Percentiles rank a stretch among this genome's conserved stretches.
Evolutionary conservation across 345 rosid species (phyloP).

Genomic region (Cardamine resedifolia): DNA sequence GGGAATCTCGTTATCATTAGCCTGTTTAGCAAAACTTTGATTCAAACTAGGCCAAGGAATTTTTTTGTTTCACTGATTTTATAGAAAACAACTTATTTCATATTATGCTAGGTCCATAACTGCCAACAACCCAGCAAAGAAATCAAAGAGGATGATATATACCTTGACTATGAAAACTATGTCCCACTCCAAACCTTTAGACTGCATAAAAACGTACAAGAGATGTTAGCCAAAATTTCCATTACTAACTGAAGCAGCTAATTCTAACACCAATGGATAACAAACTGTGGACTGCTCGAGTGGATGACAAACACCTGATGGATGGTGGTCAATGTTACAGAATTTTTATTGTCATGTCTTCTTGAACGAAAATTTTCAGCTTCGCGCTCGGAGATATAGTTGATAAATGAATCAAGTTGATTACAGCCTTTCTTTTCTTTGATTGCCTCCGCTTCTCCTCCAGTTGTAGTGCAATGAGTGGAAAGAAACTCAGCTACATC

Average conservation of each 20-base stretch:
- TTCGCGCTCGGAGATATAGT: conserved; percentile 63
- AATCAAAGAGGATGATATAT: conserved; percentile 28
- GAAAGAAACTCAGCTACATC: conserved; percentile 81
- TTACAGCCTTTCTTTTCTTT: conserved; percentile 60
- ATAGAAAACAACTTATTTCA: not conserved
- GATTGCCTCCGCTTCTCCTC: conserved; percentile 35
- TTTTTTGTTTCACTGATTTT: not conserved
- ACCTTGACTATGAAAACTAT: conserved; percentile 91
- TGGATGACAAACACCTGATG: conserved; percentile 66
- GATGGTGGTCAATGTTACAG: conserved; percentile 91
- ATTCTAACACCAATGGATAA: conserved; percentile 11
- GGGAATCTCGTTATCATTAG: conserved; percentile 95
- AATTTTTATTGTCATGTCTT: conserved; percentile 70
- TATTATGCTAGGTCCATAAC: conserved; percentile 17
- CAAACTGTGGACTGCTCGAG: conserved; percentile 10
- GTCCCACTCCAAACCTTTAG: conserved; percentile 99
- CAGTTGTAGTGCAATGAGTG: conserved; percentile 40
- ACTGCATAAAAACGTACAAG: conserved; percentile 52
- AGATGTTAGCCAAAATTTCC: conserved; percentile 18
- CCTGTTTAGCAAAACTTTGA: conserved; percentile 44
- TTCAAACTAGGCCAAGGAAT: not conserved
- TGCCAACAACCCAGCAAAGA: not conserved
- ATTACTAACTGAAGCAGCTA: conserved; percentile 14
- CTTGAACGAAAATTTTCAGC: conserved; percentile 70
- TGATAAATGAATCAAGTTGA: conserved; percentile 60